Evolutionary conservation across 495 filamentous ascomycete species (phyloP).

Genomic region (Aspergillus nidulans): DNA sequence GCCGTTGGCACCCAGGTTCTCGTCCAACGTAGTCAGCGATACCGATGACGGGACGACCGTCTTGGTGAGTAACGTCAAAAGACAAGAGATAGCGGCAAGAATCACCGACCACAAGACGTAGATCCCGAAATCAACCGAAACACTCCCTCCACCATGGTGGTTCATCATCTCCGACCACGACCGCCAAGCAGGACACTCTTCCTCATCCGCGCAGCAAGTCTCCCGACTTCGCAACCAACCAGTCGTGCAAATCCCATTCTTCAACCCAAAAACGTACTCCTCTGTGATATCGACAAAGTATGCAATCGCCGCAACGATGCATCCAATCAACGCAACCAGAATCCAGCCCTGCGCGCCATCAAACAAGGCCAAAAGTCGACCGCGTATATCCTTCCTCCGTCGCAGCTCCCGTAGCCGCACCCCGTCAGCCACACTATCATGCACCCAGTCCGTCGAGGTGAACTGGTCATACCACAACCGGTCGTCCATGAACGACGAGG

Average conservation of each 20-base stretch:
- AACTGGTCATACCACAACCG: conserved; percentile 99
- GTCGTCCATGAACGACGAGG: conserved; percentile 63
- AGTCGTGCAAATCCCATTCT: conserved; percentile 78
- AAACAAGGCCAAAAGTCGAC: conserved; percentile 68
- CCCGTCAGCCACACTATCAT: conserved; percentile 94
- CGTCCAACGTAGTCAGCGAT: conserved; percentile 80
- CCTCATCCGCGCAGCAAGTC: conserved; percentile 67
- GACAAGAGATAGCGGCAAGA: conserved; percentile 72
- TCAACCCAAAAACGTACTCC: conserved; percentile 78
- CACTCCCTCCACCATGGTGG: conserved; percentile 46
- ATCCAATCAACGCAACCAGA: conserved; percentile 84
- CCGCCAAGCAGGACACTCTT: conserved; percentile 64
- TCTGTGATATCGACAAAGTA: conserved; percentile 89
- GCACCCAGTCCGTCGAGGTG: conserved; percentile 97
- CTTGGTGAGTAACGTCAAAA: conserved; percentile 79
- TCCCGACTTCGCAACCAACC: conserved; percentile 70
- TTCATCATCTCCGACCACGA: conserved; percentile 69
- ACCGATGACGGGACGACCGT: conserved; percentile 88
- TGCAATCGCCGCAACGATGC: conserved; percentile 77
- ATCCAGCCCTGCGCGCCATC: conserved; percentile 95
- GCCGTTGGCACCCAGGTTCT: conserved; percentile 60
- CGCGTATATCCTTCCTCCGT: conserved; percentile 76
- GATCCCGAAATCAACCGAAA: conserved; percentile 68
- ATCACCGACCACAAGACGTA: conserved; percentile 67
- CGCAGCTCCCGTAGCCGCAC: conserved; percentile 79